phyloP scores from a whole-genome alignment of 768 basidiomycete species.

The Ephemerocybe angulata region DNA sequence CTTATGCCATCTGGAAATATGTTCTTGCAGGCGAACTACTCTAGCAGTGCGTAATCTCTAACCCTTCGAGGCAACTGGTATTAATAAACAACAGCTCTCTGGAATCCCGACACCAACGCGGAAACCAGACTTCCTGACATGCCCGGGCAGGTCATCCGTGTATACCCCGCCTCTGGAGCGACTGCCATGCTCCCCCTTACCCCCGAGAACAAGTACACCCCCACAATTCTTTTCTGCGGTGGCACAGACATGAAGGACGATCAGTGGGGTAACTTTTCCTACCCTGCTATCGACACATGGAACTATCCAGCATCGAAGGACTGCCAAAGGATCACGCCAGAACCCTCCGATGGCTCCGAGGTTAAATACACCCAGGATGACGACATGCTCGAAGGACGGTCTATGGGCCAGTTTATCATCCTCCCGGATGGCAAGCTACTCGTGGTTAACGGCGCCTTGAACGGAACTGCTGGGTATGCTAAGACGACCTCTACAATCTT shows the following conservation, averaged over 20 bases:
- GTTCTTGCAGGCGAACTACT: constrained; percentile 80
- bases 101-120: constrained; percentile 52
- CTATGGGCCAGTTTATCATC: constrained; percentile 90
- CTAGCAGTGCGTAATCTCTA: too few relatives aligned
- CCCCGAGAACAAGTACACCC: constrained; percentile 81
- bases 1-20: constrained; percentile 74
- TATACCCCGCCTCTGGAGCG: constrained; percentile 89
- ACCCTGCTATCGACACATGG: constrained; percentile 72
- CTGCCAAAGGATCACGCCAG: constrained; percentile 84
- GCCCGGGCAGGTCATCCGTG: constrained; percentile 71
- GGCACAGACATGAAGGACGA: constrained; percentile 74
- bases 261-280: constrained; percentile 74
- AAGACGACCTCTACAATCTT: constrained; percentile 48
- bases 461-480: constrained; percentile 89
- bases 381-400: constrained; percentile 66
- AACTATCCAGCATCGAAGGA: constrained; percentile 63
- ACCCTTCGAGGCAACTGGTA: too few relatives aligned
- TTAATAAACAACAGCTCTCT: too few relatives aligned
- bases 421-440: constrained; percentile 78
- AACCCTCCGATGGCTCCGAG: constrained; percentile 64
- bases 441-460: constrained; percentile 75
- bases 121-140: constrained; percentile 68
- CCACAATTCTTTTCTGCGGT: constrained; percentile 87
- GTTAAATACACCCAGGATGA: constrained; percentile 70
- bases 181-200: constrained; percentile 91